phyloP scores from a whole-genome alignment of 805 yeast species.

The Brettanomyces sp. region DNA sequence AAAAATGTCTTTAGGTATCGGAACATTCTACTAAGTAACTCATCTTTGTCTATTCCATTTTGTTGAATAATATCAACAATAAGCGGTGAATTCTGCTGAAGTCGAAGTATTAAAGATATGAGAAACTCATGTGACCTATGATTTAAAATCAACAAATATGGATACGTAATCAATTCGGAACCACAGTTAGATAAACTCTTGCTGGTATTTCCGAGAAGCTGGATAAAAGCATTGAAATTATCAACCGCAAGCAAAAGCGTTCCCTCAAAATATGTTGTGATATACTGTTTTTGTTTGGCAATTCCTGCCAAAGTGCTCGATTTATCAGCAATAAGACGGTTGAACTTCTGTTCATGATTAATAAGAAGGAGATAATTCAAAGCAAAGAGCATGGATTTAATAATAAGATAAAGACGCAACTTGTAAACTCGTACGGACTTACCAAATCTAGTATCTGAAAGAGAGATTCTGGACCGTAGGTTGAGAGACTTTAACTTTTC shows the following conservation, averaged over 20 bases:
- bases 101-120: conserved; percentile 44
- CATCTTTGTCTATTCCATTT: conserved; percentile 27
- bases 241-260: conserved; percentile 28
- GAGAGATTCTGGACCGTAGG: neutral
- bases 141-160: conserved; percentile 41
- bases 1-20: conserved; percentile 26
- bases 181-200: conserved; percentile 26
- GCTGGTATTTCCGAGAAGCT: conserved; percentile 21
- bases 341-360: conserved; percentile 29
- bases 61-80: conserved; percentile 23
- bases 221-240: conserved; percentile 27
- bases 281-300: conserved; percentile 22
- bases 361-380: conserved; percentile 37
- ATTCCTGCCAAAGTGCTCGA: conserved; percentile 21
- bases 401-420: conserved; percentile 23
- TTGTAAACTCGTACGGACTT: conserved; percentile 20
- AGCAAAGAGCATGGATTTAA: conserved; percentile 40
- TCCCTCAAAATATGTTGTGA: conserved; percentile 26
- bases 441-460: conserved; percentile 8
- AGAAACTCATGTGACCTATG: conserved; percentile 50
- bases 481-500: conserved; percentile 6
- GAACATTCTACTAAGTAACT: conserved; percentile 24
- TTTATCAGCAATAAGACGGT: conserved; percentile 21
- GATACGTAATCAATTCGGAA: conserved; percentile 39
- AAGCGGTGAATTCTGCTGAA: conserved; percentile 28